phyloP scores from a whole-genome alignment of 257 asterid species.

The Capsicum rhomboideum region DNA sequence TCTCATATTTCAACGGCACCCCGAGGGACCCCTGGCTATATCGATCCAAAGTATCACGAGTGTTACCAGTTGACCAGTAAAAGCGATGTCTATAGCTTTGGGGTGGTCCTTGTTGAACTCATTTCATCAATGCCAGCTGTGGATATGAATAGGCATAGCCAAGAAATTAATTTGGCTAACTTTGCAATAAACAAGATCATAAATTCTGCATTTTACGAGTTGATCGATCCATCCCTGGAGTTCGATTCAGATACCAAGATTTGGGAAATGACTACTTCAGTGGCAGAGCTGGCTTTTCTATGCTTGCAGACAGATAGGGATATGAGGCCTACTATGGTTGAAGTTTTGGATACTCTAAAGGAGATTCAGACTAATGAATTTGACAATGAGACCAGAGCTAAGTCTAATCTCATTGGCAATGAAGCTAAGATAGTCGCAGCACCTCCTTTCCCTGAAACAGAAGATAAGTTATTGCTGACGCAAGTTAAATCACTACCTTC shows the following conservation, averaged over 20 bases:
- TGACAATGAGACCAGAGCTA: background rate
- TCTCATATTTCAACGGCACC: conserved; percentile 7
- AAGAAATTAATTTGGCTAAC: conserved; percentile 1
- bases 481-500: background rate
- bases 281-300: conserved; percentile 7
- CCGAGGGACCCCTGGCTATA: conserved; percentile 1
- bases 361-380: background rate
- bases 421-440: background rate
- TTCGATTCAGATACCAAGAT: background rate
- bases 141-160: background rate
- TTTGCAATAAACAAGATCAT: background rate
- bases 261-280: background rate
- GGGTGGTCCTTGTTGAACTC: conserved; percentile 6
- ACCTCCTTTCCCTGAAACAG: background rate
- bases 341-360: background rate
- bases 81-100: conserved; percentile 5
- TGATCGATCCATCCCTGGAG: background rate
- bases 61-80: conserved; percentile 4
- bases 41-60: conserved; percentile 1
- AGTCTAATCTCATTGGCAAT: background rate
- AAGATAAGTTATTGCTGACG: background rate
- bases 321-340: background rate
- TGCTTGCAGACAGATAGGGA: conserved; percentile 3
- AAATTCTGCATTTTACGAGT: background rate
- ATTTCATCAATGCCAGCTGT: conserved; percentile 2